Percentiles rank a stretch among this genome's conserved stretches.
These are phyloP conservation scores for Microdochium trichocladiopsis DNA, from an alignment of 2,329 filamentous ascomycete genomes.

Conservation along the genomic window DNA sequence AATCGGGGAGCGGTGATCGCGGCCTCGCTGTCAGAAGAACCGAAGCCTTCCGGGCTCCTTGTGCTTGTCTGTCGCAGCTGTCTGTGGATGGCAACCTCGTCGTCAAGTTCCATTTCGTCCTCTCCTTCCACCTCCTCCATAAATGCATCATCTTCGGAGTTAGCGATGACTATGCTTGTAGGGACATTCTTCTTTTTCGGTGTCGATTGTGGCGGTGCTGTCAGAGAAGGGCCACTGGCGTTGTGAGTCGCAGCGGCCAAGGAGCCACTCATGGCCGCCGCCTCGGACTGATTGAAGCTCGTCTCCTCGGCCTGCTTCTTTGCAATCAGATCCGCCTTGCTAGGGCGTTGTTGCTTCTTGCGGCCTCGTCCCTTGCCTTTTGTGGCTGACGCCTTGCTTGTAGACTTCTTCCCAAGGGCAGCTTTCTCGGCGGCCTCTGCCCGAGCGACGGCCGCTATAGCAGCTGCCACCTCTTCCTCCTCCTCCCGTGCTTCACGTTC, in stretches of 20 bases:
- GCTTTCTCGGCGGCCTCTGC: slow-evolving; percentile 10
- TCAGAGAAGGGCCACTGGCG: slow-evolving; percentile 8
- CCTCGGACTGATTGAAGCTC: slow-evolving; percentile 8
- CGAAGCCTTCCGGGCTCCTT: neutral
- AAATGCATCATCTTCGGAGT: slow-evolving; percentile 8
- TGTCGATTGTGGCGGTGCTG: slow-evolving; percentile 28
- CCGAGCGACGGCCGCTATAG: slow-evolving; percentile 8
- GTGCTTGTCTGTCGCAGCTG: slow-evolving; percentile 14
- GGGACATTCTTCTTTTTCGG: slow-evolving; percentile 23
- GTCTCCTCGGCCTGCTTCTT: slow-evolving; percentile 12
- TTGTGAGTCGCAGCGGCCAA: slow-evolving; percentile 7
- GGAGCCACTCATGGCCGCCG: slow-evolving; percentile 10
- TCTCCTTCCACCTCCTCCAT: slow-evolving; percentile 12
- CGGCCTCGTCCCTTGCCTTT: slow-evolving; percentile 5
- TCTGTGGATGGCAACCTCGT: slow-evolving; percentile 15
- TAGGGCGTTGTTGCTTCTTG: slow-evolving; percentile 1
- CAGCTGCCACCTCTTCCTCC: slow-evolving; percentile 15
- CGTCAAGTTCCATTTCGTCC: slow-evolving; percentile 13
- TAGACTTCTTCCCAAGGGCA: neutral
- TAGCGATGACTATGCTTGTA: slow-evolving; percentile 2
- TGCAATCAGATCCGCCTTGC: slow-evolving; percentile 17
- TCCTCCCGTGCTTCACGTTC: slow-evolving; percentile 31
- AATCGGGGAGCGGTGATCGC: neutral
- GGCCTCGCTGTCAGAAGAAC: neutral
- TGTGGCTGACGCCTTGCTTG: slow-evolving; percentile 1